A percentile compares a stretch with the other conserved stretches of the same genome.
These are phyloP conservation scores for Delonix regia DNA, from an alignment of 306 rosid genomes.

Conservation along the genomic window DNA sequence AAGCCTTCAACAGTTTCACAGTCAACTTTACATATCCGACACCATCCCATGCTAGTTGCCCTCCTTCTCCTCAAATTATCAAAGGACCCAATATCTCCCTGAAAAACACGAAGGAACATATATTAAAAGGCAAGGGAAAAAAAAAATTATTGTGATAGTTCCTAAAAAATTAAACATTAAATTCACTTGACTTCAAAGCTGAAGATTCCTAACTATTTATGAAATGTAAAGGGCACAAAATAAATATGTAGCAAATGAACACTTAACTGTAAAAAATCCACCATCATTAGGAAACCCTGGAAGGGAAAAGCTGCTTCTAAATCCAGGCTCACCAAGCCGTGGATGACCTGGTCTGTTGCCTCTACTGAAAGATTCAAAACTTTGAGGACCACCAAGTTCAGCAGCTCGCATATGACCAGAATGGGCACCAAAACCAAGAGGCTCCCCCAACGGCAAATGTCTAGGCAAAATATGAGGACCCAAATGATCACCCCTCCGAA, in stretches of 20 bases:
- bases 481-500: conserved; percentile 63
- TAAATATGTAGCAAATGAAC: conserved; percentile 6
- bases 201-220: conserved; percentile 5
- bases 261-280: conserved; percentile 79
- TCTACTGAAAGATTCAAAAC: conserved; percentile 65
- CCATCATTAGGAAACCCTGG: conserved; percentile 71
- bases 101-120: conserved; percentile 32
- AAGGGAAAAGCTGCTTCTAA: conserved; percentile 87
- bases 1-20: conserved; percentile 96
- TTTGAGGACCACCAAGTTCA: conserved; percentile 67
- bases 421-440: conserved; percentile 67
- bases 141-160: background rate
- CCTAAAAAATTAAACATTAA: conserved; percentile 20
- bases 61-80: conserved; percentile 79
- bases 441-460: conserved; percentile 67
- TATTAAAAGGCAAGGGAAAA: conserved; percentile 15
- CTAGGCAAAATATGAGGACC: conserved; percentile 70
- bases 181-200: conserved; percentile 20
- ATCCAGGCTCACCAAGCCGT: conserved; percentile 95
- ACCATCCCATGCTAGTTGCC: conserved; percentile 86
- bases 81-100: conserved; percentile 79
- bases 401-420: conserved; percentile 63
- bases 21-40: conserved; percentile 94
- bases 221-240: conserved; percentile 24
- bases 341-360: conserved; percentile 68